Evolutionary conservation across 1,284 basidiomycete genomes (phyloP), one percentile per base, ranked within the genome.

Genomic region (Sanghuangporus sanghuang): DNA sequence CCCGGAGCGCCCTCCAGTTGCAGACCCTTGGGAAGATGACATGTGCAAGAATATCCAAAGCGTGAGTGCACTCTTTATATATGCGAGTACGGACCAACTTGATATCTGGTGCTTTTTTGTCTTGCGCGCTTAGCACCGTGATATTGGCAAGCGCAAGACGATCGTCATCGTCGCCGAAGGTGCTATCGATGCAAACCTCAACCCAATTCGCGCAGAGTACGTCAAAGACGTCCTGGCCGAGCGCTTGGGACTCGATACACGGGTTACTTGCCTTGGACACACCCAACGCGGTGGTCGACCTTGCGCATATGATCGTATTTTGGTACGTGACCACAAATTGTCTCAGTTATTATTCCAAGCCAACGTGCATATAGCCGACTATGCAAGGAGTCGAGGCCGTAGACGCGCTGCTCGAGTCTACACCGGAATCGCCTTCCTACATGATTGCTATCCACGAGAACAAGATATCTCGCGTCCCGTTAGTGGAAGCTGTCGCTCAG

Each of bases 111-210:
- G 4, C 12, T 1, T 14, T 42, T 32, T 48, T 49, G 27, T 35
- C 48, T 5, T 16, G 46, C 11, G 48, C 44, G 49, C 36, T 40
- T 23, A 96, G 92, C 96, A 98, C 75, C 90, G 96, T 66, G 81
- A 86, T 67, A 78, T 92, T 39, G 96, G 97, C 48, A 99, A 99
- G 78, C 88, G 96, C 71, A 98, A 97, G 80, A 97, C 95, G 0
- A 97, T 99, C 69, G 95, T 99, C 66, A 97, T 99, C 68, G 89
- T 99, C 44, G 96, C 97, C 2, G 96, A 99, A 73, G 97, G 96
- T 32, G 96, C 96, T 11, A 86, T 92, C 63, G 96, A 98, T 74
- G 79, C 81, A 61, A 81, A 93, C 68, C 83, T 98, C 58, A 88
- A 97, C 55, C 94, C 93, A 21, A 98, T 99, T 76, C 89, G 84